Base-by-base conservation (phyloP, 257 asterid genomes). In the Nyctanthes arbortristis region DNA sequence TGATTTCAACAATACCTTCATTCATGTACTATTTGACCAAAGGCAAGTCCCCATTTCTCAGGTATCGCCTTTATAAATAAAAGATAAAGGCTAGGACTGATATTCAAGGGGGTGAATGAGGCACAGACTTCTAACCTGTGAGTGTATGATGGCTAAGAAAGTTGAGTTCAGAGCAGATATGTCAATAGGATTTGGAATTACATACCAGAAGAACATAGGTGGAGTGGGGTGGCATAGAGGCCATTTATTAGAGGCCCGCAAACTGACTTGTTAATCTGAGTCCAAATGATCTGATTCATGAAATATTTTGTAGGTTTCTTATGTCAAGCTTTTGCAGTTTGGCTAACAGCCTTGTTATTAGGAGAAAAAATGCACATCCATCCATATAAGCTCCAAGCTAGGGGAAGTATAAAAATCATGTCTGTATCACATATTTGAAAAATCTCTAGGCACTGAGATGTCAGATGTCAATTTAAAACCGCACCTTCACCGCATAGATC, bases 401-500 rank as follows among this genome's bases (percentile, higher is more conserved):
- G 62, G 36, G 25, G 5, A 45, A 61, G 54, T n/a, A 47, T n/a
- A n/a, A n/a, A n/a, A n/a, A n/a, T 62, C 47, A 49, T 2, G 52
- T 18, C 5, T n/a, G 29, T 31, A 34, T 35, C 25, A 10, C 37
- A 60, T 20, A 40, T 61, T 31, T 49, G 65, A 32, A 33, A 58
- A 68, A 30, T n/a, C 61, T 54, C 35, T 67, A 32, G 67, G n/a
- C 34, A 24, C 18, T 30, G 8, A 25, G 68, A 12, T 10, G 12
- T 62, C 65, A 13, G 28, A 32, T 43, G 3, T 36, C 30, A 58
- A 25, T n/a, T n/a, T 14, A 16, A 75, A 27, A 60, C 52, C 76
- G 22, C 72, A 88, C 97, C 96, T 86, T 83, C 85, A 64, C 96
- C 94, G 61, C 88, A 83, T 30, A 90, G 85, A 47, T 82, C 82